Conservation (phyloP, 805 yeast genomes). For the Ogataea parapolymorpha region DNA sequence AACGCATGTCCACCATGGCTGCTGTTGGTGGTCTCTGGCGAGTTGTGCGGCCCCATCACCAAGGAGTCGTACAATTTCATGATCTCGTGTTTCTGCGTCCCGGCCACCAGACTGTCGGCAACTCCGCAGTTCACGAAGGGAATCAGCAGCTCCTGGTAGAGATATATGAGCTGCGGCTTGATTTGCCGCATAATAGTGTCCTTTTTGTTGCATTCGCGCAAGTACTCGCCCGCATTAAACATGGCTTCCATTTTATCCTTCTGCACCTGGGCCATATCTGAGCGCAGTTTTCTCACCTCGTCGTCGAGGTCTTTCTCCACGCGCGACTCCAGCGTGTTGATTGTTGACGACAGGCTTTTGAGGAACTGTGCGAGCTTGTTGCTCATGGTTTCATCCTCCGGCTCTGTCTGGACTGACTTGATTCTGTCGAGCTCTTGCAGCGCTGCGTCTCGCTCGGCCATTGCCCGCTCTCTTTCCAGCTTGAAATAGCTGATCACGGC, state of each 20-base stretch:
- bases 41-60: not conserved
- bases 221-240: not conserved
- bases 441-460: not conserved
- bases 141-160: slow-evolving; percentile 16
- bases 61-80: slow-evolving; percentile 4
- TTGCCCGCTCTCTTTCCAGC: not conserved
- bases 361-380: not conserved
- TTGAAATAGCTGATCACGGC: not conserved
- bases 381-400: not conserved
- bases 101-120: not conserved
- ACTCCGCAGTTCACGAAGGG: slow-evolving; percentile 14
- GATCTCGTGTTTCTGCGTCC: slow-evolving; percentile 2
- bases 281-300: not conserved
- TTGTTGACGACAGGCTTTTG: not conserved
- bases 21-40: not conserved
- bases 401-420: not conserved
- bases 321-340: not conserved
- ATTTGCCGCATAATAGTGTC: not conserved
- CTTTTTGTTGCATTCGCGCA: not conserved
- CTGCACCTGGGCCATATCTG: not conserved
- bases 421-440: slow-evolving; percentile 1
- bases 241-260: not conserved
- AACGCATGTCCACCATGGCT: not conserved
- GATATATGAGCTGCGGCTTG: slow-evolving; percentile 8
- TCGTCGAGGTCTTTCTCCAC: not conserved